Base-by-base conservation (phyloP, 73 alveolate species). In the Paramecium sexaurelia region DNA sequence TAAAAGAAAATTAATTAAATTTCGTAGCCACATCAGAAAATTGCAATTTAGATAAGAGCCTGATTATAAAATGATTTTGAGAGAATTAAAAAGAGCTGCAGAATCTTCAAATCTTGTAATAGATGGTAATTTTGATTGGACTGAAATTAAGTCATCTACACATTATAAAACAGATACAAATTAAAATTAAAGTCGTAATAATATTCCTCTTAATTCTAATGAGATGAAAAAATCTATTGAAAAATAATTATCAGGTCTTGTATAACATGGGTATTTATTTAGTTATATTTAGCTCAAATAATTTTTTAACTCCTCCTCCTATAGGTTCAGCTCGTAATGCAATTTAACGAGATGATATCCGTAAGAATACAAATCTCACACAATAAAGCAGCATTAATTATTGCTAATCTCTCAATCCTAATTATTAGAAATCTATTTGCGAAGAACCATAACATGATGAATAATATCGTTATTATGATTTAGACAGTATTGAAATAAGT, bases 101-200 rank as follows among this genome's bases (percentile, higher is more conserved):
- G 84, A 68, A 19, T 47, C 75, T 1, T 57, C 78, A 20, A 94
- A 94, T 33, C 15, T 27, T 7, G 19, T 82, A 47, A 78, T 92
- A 55, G 97, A 94, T 91, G 93, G 88, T 75, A 85, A 56, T 24
- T 94, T 82, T 92, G 97, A 94, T 85, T 94, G 97, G 97, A 33
- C 89, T 51, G 87, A 66, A 9, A 43, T 92, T 3, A 78, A 45
- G 13, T 43, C 32, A 43, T 78, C 90, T 7, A 78, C 55, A 8
- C 90, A 78, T 78, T 71, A 71, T 71, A 3, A 71, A 6, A 71
- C 86, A 9, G 86, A 71, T 35, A 33, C 86, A 7, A 35, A 71
- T 71, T 71, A 71, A 19, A 71, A 71, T 71, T 4, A 17, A 19
- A 40, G 90, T 45, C 24, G 90, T 13, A 41, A 78, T 17, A 78